These are phyloP conservation scores for Tilletiopsis washingtonensis DNA, from an alignment of 1,284 basidiomycete species.

Conservation along the genomic window DNA sequence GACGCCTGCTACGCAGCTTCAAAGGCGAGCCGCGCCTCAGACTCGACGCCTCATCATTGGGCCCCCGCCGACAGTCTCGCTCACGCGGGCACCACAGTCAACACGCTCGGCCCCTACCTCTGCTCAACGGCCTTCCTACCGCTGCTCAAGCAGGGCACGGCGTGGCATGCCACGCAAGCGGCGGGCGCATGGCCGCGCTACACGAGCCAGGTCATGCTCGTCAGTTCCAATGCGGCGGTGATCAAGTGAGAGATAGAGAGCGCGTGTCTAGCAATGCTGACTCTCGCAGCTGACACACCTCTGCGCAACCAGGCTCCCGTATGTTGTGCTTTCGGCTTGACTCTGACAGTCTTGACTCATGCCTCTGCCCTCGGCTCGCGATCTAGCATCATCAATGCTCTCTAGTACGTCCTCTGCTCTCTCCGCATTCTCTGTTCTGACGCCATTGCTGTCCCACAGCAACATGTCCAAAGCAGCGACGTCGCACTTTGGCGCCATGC, in stretches of 20 bases:
- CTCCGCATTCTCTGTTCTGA: no score
- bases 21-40: no score
- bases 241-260: slow-evolving; percentile 10
- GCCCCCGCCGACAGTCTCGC: background rate
- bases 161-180: background rate
- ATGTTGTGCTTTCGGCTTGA: no score
- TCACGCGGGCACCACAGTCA: slow-evolving; percentile 9
- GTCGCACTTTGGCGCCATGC: slow-evolving; percentile 17
- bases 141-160: slow-evolving; percentile 10
- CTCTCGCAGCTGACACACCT: no score
- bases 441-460: no score
- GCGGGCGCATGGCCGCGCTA: background rate
- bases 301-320: no score
- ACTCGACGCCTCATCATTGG: no score
- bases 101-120: slow-evolving; percentile 21
- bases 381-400: slow-evolving; percentile 21
- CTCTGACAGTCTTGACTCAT: no score
- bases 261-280: no score
- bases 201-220: slow-evolving; percentile 16
- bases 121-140: slow-evolving; percentile 17
- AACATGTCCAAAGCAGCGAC: slow-evolving; percentile 24
- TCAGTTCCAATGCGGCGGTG: slow-evolving; percentile 23
- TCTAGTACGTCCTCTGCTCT: no score
- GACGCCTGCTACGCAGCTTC: no score
- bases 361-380: background rate